Evolutionary conservation across 164 flowering plant genomes (phyloP).

Genomic region (Dillenia suffruticosa): DNA sequence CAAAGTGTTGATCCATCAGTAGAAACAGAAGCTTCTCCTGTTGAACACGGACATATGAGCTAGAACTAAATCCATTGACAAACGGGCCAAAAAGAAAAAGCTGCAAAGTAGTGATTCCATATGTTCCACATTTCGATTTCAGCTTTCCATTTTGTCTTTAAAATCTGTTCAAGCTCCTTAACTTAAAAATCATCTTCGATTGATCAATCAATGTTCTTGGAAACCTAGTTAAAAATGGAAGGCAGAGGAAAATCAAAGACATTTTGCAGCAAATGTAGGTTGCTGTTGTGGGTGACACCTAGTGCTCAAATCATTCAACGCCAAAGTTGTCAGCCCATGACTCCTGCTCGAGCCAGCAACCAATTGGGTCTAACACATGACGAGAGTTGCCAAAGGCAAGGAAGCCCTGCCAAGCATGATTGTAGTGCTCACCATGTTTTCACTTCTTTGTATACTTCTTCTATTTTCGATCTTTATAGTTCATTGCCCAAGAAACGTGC

Average conservation of each 20-base stretch:
- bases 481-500: constrained; percentile 46
- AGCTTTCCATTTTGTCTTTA: no score
- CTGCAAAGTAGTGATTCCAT: no score
- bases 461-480: constrained; percentile 3
- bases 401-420: background rate
- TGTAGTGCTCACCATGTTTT: background rate
- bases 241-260: constrained; percentile 7
- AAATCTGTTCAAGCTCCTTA: no score
- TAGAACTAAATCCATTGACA: no score
- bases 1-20: no score
- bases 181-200: no score
- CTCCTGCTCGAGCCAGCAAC: constrained; percentile 4
- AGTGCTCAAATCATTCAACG: constrained; percentile 18
- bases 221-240: constrained; percentile 3
- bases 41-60: no score
- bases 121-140: no score
- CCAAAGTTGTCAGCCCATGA: constrained; percentile 7
- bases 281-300: constrained; percentile 15
- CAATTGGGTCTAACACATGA: constrained; percentile 3
- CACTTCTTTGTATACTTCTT: background rate
- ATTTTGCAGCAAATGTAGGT: constrained; percentile 17
- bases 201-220: no score
- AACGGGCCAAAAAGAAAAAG: no score
- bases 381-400: constrained; percentile 8
- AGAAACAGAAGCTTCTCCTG: no score